Percentiles rank a stretch among this genome's conserved stretches.
Evolutionary conservation across 192 early-diverging fungal genomes (phyloP).

Genomic region (Coemansia sp.): DNA sequence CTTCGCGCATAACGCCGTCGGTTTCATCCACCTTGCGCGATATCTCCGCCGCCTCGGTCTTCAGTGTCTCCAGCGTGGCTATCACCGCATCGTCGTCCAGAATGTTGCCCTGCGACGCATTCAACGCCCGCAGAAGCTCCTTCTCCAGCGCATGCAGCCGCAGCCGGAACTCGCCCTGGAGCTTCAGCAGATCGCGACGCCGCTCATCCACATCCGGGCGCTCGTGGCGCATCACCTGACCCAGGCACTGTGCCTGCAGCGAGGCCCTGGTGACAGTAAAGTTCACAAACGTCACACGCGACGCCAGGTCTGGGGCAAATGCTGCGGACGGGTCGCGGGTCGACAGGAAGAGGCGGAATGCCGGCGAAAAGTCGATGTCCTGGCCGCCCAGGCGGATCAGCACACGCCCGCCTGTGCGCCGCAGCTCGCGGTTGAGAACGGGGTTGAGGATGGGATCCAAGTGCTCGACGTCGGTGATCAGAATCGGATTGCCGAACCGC

Average conservation of each 20-base stretch:
- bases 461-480: conserved; percentile 97
- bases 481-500: conserved; percentile 96
- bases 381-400: conserved; percentile 93
- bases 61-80: conserved; percentile 90
- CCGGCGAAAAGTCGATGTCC: conserved; percentile 98
- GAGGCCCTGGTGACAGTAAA: conserved; percentile 96
- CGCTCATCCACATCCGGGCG: conserved; percentile 94
- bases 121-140: conserved; percentile 90
- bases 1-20: conserved; percentile 91
- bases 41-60: conserved; percentile 94
- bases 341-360: conserved; percentile 91
- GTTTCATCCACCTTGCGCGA: conserved; percentile 91
- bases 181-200: conserved; percentile 86
- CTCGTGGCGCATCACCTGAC: conserved; percentile 92
- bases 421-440: conserved; percentile 95
- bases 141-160: conserved; percentile 91
- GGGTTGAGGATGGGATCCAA: conserved; percentile 97
- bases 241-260: conserved; percentile 96
- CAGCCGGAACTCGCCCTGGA: conserved; percentile 97
- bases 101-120: conserved; percentile 94
- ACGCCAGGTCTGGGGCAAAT: conserved; percentile 95
- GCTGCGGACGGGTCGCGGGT: conserved; percentile 91
- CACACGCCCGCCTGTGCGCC: conserved; percentile 93
- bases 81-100: conserved; percentile 97
- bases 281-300: conserved; percentile 98